These are phyloP conservation scores for Fraxinus anomala DNA, from an alignment of 257 asterid species.

Conservation along the genomic window DNA sequence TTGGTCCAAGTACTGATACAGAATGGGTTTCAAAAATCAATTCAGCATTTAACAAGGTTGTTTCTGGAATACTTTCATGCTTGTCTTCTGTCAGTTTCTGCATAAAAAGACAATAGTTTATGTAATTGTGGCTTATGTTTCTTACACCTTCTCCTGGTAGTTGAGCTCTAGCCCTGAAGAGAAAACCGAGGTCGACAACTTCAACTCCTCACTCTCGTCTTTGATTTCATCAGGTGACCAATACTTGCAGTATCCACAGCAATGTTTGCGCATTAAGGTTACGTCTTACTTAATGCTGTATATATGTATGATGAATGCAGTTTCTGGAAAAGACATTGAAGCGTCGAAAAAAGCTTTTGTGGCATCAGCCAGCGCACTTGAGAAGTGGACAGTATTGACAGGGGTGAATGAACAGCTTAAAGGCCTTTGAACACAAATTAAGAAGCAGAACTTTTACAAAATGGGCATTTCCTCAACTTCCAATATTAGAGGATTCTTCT, in stretches of 20 bases:
- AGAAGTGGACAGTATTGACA: conserved; percentile 77
- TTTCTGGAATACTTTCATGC: background rate
- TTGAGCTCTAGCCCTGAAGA: conserved; percentile 83
- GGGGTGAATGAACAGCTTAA: conserved; percentile 75
- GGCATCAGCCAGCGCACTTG: conserved; percentile 77
- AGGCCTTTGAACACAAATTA: conserved; percentile 61
- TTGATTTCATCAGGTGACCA: conserved; percentile 72
- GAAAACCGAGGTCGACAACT: conserved; percentile 64
- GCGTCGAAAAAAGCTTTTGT: conserved; percentile 73
- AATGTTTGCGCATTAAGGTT: background rate
- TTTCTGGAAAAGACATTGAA: conserved; percentile 61
- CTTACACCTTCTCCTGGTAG: conserved; percentile 41
- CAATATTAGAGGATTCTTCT: background rate
- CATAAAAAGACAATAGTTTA: background rate
- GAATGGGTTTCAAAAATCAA: conserved; percentile 77
- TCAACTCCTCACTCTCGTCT: conserved; percentile 63
- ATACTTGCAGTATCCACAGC: background rate
- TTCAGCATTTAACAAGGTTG: conserved; percentile 79
- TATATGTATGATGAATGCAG: conserved; percentile 42
- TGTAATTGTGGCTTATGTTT: background rate
- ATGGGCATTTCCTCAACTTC: background rate
- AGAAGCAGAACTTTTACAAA: background rate
- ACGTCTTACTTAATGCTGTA: background rate
- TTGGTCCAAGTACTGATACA: conserved; percentile 65
- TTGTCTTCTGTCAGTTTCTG: background rate